Conservation (phyloP, 1,139 yeast genomes). For the Dujonia santamariae region DNA sequence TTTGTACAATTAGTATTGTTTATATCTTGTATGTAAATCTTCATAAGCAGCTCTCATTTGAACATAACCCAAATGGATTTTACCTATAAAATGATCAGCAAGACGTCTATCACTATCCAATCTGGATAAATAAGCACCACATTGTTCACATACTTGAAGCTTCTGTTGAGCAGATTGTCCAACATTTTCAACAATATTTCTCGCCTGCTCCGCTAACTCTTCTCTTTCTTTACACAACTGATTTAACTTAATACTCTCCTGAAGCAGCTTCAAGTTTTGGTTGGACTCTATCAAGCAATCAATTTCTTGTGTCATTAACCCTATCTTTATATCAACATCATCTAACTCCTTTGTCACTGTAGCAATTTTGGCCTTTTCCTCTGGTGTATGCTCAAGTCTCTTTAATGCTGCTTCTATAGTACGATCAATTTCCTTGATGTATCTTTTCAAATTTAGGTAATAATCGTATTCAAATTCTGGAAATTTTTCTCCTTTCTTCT, state of each 20-base stretch:
- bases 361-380: conserved; percentile 65
- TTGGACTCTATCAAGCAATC: conserved; percentile 50
- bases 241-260: conserved; percentile 43
- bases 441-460: conserved; percentile 48
- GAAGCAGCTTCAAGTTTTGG: conserved; percentile 51
- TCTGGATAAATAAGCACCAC: conserved; percentile 88
- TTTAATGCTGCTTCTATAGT: conserved; percentile 64
- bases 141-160: conserved; percentile 84
- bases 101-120: conserved; percentile 85
- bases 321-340: conserved; percentile 60
- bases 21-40: conserved; percentile 32
- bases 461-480: conserved; percentile 75
- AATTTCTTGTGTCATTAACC: conserved; percentile 69
- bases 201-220: conserved; percentile 50
- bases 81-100: conserved; percentile 91
- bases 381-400: conserved; percentile 73
- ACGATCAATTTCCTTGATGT: conserved; percentile 65
- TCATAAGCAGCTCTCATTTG: conserved; percentile 66
- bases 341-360: conserved; percentile 66
- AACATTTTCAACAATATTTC: conserved; percentile 64
- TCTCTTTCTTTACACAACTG: conserved; percentile 47
- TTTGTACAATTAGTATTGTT: no score
- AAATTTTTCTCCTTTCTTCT: conserved; percentile 51
- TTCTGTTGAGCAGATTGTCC: conserved; percentile 90
- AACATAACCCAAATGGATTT: conserved; percentile 79